A percentile compares a stretch with the other conserved stretches of the same genome.
Conservation (phyloP, 179 eudicot species). For the Actinidia polygama region DNA sequence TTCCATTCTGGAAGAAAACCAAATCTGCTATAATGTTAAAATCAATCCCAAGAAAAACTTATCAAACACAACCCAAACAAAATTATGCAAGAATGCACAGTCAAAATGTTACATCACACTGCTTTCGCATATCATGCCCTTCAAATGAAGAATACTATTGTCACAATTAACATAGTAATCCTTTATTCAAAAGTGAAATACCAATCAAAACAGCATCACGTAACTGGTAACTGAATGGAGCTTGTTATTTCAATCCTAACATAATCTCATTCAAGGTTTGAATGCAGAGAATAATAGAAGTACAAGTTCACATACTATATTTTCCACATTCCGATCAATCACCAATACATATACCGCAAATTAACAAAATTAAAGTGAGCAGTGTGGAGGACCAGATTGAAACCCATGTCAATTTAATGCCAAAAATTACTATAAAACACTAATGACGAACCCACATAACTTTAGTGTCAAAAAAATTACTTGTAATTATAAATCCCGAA, state of each 20-base stretch:
- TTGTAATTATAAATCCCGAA: too few relatives aligned
- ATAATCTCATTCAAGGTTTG: background rate
- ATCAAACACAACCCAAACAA: background rate
- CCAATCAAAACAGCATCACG: background rate
- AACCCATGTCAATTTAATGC: too few relatives aligned
- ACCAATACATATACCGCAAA: too few relatives aligned
- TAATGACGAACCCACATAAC: too few relatives aligned
- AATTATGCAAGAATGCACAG: background rate
- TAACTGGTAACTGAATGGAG: background rate
- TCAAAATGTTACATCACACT: background rate
- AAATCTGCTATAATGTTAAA: slow-evolving; percentile 91
- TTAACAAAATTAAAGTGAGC: too few relatives aligned
- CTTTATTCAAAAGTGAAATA: background rate
- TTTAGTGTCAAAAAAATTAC: too few relatives aligned
- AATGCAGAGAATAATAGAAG: background rate
- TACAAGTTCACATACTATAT: too few relatives aligned
- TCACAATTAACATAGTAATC: too few relatives aligned
- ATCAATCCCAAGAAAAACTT: slow-evolving; percentile 26
- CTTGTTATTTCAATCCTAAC: background rate
- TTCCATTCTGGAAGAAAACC: slow-evolving; percentile 99
- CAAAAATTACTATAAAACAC: too few relatives aligned
- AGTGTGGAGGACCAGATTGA: too few relatives aligned
- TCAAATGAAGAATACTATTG: background rate
- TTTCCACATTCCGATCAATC: too few relatives aligned
- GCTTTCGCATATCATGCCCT: background rate